Percentiles rank a stretch among this genome's conserved stretches.
Evolutionary conservation across 23 red algal genomes (phyloP).

Genomic region (Gracilaria caudata): DNA sequence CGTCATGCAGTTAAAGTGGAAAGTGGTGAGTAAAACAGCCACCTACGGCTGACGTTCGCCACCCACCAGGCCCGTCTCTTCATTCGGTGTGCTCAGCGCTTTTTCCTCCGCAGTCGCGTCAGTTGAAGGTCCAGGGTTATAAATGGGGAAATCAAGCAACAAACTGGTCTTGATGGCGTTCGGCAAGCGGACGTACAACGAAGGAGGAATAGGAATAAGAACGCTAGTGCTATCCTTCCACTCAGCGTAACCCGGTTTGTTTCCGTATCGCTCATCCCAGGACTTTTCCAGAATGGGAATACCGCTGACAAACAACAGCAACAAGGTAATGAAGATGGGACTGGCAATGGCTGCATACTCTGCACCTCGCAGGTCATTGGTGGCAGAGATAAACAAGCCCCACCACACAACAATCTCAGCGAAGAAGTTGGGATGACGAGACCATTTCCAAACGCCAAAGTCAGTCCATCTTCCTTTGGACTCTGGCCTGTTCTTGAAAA

Average conservation of each 20-base stretch:
- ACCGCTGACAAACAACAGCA: slow-evolving; percentile 90
- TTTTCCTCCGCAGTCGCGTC: neutral
- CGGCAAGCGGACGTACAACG: slow-evolving; percentile 65
- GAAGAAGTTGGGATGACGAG: slow-evolving; percentile 98
- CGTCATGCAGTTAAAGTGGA: neutral
- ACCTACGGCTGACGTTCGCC: neutral
- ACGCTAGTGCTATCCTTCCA: slow-evolving; percentile 86
- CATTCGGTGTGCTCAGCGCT: neutral
- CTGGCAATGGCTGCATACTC: slow-evolving; percentile 72
- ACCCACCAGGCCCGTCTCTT: slow-evolving; percentile 8
- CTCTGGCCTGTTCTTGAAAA: slow-evolving; percentile 63
- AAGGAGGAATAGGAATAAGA: slow-evolving; percentile 85
- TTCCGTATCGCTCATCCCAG: slow-evolving; percentile 78
- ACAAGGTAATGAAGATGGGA: slow-evolving; percentile 90
- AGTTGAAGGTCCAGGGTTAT: slow-evolving; percentile 43
- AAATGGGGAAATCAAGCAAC: slow-evolving; percentile 78
- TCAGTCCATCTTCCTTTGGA: slow-evolving; percentile 70
- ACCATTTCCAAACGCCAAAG: slow-evolving; percentile 84
- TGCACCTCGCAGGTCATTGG: slow-evolving; percentile 29
- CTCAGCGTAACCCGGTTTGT: slow-evolving; percentile 42
- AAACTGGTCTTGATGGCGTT: slow-evolving; percentile 64
- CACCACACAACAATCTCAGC: slow-evolving; percentile 94
- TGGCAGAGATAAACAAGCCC: slow-evolving; percentile 72
- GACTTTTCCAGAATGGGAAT: slow-evolving; percentile 88
- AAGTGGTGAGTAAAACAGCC: neutral